These are phyloP conservation scores for Ustilago hordei DNA, from an alignment of 1,284 basidiomycete genomes.

Conservation along the genomic window DNA sequence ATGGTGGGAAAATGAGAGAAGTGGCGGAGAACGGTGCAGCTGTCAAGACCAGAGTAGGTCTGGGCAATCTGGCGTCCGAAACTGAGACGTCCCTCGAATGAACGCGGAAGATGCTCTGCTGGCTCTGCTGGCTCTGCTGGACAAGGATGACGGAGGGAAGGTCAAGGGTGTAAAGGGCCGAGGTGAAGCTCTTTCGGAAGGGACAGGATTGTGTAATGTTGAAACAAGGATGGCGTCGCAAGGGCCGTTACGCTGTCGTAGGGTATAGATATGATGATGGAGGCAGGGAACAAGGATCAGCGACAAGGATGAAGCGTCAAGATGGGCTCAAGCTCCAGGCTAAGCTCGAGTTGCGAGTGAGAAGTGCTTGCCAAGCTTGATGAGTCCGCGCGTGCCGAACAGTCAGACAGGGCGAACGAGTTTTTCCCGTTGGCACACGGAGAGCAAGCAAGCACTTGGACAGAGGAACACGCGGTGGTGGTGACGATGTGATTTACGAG, in stretches of 20 bases:
- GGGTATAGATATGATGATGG: neutral
- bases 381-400: neutral
- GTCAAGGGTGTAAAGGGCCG: neutral
- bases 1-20: neutral
- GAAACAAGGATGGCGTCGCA: neutral
- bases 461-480: neutral
- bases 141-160: neutral
- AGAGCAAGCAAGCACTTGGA: neutral
- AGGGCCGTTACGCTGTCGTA: neutral
- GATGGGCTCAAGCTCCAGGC: neutral
- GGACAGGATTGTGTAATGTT: neutral
- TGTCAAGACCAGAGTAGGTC: neutral
- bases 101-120: neutral
- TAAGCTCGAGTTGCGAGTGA: too few relatives aligned
- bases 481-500: slow-evolving; percentile 1
- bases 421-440: neutral
- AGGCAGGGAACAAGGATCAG: neutral
- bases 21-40: neutral
- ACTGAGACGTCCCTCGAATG: too few relatives aligned
- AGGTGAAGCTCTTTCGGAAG: neutral
- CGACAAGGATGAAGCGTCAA: neutral
- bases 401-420: neutral
- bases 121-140: neutral
- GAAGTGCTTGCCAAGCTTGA: slow-evolving; percentile 2
- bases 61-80: too few relatives aligned